Evolutionary conservation across 2,329 filamentous ascomycete species (phyloP).

Genomic region (Trichoderma sp.): DNA sequence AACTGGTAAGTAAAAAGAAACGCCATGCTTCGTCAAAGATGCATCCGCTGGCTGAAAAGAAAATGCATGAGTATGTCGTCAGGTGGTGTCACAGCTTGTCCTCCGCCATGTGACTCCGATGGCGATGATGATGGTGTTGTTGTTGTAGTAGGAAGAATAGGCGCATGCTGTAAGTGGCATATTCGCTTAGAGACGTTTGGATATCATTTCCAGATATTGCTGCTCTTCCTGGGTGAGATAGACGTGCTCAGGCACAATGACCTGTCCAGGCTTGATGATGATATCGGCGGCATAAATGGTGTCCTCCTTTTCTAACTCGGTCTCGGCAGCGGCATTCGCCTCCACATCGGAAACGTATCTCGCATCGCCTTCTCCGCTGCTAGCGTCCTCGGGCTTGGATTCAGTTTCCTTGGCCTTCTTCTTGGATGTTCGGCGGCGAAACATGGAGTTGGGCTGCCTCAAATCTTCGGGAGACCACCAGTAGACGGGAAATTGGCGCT

Average conservation of each 20-base stretch:
- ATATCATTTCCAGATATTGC: slow-evolving; percentile 37
- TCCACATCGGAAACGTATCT: slow-evolving; percentile 21
- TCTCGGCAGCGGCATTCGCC: slow-evolving; percentile 19
- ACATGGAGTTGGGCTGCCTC: slow-evolving; percentile 12
- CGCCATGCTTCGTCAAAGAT: neutral
- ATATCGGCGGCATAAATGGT: slow-evolving; percentile 29
- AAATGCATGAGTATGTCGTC: neutral
- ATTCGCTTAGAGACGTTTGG: slow-evolving; percentile 33
- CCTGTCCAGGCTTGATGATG: slow-evolving; percentile 36
- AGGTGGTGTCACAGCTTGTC: neutral
- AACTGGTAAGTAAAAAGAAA: neutral
- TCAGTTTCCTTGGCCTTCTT: neutral
- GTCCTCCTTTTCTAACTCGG: slow-evolving; percentile 20
- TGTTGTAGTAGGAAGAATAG: neutral
- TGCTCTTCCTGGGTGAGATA: slow-evolving; percentile 40
- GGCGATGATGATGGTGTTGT: neutral
- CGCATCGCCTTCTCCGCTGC: neutral
- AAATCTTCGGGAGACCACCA: slow-evolving; percentile 61
- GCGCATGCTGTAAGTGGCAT: neutral
- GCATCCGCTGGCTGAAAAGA: neutral
- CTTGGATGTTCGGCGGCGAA: slow-evolving; percentile 17
- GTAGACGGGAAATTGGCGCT: slow-evolving; percentile 64
- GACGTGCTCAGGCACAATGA: slow-evolving; percentile 37
- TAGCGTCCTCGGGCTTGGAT: neutral
- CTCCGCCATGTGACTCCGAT: neutral